These are phyloP conservation scores for Cercospora citrullina DNA, from an alignment of 2,329 filamentous ascomycete species.

Conservation along the genomic window DNA sequence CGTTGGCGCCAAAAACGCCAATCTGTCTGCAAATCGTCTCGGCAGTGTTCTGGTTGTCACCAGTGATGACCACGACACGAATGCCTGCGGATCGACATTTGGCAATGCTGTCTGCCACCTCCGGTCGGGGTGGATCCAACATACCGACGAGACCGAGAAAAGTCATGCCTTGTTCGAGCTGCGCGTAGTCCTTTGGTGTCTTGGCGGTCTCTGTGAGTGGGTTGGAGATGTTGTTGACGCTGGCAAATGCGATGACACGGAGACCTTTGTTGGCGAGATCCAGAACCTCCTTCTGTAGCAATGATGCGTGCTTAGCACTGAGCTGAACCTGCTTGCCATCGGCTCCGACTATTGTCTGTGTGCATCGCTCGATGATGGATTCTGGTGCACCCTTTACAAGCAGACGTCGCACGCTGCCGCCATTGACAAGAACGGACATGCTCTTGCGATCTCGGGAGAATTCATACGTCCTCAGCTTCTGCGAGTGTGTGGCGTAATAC, in stretches of 20 bases:
- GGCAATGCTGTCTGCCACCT: conserved; percentile 80
- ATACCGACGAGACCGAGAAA: conserved; percentile 91
- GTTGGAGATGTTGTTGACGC: conserved; percentile 70
- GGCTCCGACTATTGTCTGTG: conserved; percentile 73
- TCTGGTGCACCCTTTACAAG: conserved; percentile 97
- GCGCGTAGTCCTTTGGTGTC: conserved; percentile 77
- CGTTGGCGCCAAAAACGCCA: conserved; percentile 79
- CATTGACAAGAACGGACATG: conserved; percentile 91
- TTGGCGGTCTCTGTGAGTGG: conserved; percentile 71
- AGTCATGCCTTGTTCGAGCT: conserved; percentile 92
- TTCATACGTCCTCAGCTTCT: conserved; percentile 83
- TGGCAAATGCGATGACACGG: conserved; percentile 90
- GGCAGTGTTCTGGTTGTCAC: conserved; percentile 95
- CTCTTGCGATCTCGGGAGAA: conserved; percentile 98
- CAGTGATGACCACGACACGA: conserved; percentile 95
- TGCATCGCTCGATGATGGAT: conserved; percentile 89
- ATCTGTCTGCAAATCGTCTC: conserved; percentile 98
- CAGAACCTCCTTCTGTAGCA: conserved; percentile 76
- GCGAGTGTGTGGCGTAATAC: conserved; percentile 75
- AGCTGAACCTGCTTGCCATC: conserved; percentile 76
- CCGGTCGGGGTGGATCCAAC: conserved; percentile 92
- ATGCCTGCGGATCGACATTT: conserved; percentile 94
- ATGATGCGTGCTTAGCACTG: conserved; percentile 64
- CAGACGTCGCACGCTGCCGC: conserved; percentile 70
- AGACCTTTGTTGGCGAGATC: conserved; percentile 91